These are phyloP conservation scores for Ophiostoma perfectum DNA, from an alignment of 2,329 filamentous ascomycete species.

Conservation along the genomic window DNA sequence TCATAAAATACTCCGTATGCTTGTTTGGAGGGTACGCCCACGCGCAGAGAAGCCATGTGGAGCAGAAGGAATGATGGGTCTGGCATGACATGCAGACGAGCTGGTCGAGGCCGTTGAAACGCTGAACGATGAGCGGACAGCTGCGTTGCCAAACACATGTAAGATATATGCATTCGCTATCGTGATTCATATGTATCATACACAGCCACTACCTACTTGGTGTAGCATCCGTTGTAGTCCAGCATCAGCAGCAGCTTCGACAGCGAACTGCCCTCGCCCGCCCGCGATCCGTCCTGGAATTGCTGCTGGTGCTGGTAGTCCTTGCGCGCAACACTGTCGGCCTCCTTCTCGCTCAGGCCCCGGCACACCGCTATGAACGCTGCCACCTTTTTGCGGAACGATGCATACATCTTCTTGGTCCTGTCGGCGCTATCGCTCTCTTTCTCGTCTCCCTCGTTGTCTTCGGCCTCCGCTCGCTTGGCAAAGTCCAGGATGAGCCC, in stretches of 20 bases:
- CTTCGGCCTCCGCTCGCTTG: slow-evolving; percentile 30
- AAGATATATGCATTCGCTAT: no score
- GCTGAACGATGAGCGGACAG: no score
- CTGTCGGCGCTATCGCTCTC: slow-evolving; percentile 27
- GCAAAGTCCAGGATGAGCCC: slow-evolving; percentile 65
- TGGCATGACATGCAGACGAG: neutral
- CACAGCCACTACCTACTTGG: neutral
- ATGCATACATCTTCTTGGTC: slow-evolving; percentile 48
- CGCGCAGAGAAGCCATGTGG: neutral
- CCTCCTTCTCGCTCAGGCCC: slow-evolving; percentile 60
- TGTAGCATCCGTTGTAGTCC: slow-evolving; percentile 30
- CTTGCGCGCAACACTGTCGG: slow-evolving; percentile 34
- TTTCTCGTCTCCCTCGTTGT: no score
- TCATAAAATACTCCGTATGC: neutral
- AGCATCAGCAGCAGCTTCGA: slow-evolving; percentile 31
- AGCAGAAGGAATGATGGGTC: neutral
- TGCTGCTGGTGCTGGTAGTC: slow-evolving; percentile 27
- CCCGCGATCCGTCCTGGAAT: slow-evolving; percentile 21
- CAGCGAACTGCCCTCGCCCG: slow-evolving; percentile 26
- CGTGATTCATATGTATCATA: no score
- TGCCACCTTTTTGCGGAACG: slow-evolving; percentile 65
- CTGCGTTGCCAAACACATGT: no score
- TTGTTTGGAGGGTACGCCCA: neutral
- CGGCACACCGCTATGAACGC: slow-evolving; percentile 70
- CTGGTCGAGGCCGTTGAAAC: no score